These are phyloP conservation scores for Phytophthora hibernalis DNA, from an alignment of 352 stramenopile genomes.

Conservation along the genomic window DNA sequence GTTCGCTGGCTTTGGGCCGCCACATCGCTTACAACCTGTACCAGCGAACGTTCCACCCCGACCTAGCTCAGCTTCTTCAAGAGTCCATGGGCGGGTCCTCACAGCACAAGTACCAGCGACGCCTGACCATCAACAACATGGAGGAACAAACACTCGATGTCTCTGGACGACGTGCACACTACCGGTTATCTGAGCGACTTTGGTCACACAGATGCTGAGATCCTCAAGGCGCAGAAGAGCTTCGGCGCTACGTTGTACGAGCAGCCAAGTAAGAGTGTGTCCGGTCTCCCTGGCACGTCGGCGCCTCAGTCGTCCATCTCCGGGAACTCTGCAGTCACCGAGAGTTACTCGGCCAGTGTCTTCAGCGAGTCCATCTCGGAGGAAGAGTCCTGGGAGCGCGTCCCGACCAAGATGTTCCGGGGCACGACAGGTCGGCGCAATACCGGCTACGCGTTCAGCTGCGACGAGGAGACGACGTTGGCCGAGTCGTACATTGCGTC, in stretches of 20 bases:
- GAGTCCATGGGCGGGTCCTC: conserved; percentile 54
- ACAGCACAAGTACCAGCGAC: conserved; percentile 43
- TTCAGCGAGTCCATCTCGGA: conserved; percentile 63
- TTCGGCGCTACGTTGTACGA: conserved; percentile 35
- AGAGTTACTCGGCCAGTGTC: conserved; percentile 72
- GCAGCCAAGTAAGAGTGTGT: conserved; percentile 34
- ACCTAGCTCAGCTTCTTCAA: conserved; percentile 74
- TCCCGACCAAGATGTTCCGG: conserved; percentile 46
- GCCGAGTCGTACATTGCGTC: conserved; percentile 88
- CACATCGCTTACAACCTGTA: conserved; percentile 86
- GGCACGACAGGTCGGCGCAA: conserved; percentile 51
- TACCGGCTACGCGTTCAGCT: conserved; percentile 85
- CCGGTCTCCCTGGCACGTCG: conserved; percentile 14
- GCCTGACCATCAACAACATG: conserved; percentile 76
- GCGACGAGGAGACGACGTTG: conserved; percentile 83
- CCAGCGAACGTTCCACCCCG: conserved; percentile 78
- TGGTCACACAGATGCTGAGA: conserved; percentile 54
- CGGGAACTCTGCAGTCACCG: conserved; percentile 13
- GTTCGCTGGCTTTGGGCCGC: conserved; percentile 67
- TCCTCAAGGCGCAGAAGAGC: conserved; percentile 42
- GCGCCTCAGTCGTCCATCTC: conserved; percentile 34
- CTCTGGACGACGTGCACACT: conserved; percentile 71
- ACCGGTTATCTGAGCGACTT: conserved; percentile 59
- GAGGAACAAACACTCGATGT: conserved; percentile 83
- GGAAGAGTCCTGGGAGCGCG: conserved; percentile 53